Base-by-base conservation (phyloP, 495 filamentous ascomycete species). In the Aspergillus heteromorphus region DNA sequence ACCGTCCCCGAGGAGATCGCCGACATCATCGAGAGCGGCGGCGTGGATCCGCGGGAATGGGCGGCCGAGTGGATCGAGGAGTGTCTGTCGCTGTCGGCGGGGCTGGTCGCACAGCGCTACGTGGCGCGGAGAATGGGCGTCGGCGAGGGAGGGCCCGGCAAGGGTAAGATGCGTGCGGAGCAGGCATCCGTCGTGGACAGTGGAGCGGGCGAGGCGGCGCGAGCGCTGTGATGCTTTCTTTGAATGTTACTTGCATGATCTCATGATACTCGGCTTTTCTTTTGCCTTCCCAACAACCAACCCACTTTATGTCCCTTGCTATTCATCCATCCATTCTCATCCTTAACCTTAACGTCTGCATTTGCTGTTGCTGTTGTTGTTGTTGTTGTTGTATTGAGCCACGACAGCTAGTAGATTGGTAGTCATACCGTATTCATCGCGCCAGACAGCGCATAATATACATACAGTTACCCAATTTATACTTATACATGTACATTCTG, bases 41-140 rank as follows among this genome's bases (percentile, higher is more conserved):
- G 92, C 30, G 87, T 97, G 2, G 93, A 98, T 67, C 93, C 93
- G 0, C 78, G 93, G 38, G 93, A 97, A 69, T 98, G 93, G 93
- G 88, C 95, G 31, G 85, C 92, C 0, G 95, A 97, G 68, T 98
- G 93, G 93, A 80, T 98, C 6, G 91, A 97, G 72, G 95, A 97
- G 69, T 73, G 85, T 0, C 78, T 98, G n/a, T 82, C 77, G 38
- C 69, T 97, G 49, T 82, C 84, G 4, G 80, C 91, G 1, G 95
- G 93, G 6, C 71, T 95, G 17, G 84, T 97, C 10, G 93, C 93
- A n/a, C 93, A 98, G 78, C 77, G 90, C 57, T 98, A 98, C 68
- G 95, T 98, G 5, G 93, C 93, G 6, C 80, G 89, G 49, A 74
- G 93, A 45, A 98, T 98, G 93, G 90, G 93, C 16, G 91, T 98